Base-by-base conservation (phyloP, 2,329 filamentous ascomycete species). In the Albifimbria verrucaria region DNA sequence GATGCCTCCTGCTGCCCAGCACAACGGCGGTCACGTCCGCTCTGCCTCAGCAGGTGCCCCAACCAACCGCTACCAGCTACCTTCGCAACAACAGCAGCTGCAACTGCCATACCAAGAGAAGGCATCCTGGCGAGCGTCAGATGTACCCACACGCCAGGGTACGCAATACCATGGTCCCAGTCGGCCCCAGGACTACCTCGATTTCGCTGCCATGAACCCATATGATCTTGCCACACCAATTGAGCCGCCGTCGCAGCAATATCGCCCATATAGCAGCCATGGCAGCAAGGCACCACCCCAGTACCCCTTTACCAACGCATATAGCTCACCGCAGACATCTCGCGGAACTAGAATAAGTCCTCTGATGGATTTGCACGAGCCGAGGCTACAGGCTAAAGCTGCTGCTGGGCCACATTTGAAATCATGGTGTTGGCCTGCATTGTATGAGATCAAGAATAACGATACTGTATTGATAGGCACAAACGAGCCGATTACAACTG, bases 141-240 rank as follows among this genome's bases (percentile, higher is more conserved):
- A 53, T 32, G 54, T 49, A 11, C 46, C 56, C 43, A 49, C 48
- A n/a, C 52, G 60, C 48, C 52, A 57, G 3, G 60, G 55, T 18
- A 55, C 54, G 15, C 52, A 56, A n/a, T 63, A 65, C 46, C 54
- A 43, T 18, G 54, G 55, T 3, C 57, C 51, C 32, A 59, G 61
- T 28, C 60, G 51, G 48, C 56, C 62, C 4, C 49, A 55, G 11
- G 57, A 63, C 48, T 63, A 61, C 49, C 36, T 36, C 21, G 57
- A 60, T n/a, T 55, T 65, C 36, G 48, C 61, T 22, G 25, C 18
- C 9, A 52, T 57, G 28, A 59, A 57, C 39, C 52, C 59, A 9
- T 62, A 57, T 42, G 39, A 51, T 36, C 15, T 17, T 15, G 11
- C 12, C 32, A 39, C 6, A 6, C 32, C 32, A 12, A n/a, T 39